These are phyloP conservation scores for Abrus precatorius DNA, from an alignment of 306 rosid species.

Conservation along the genomic window DNA sequence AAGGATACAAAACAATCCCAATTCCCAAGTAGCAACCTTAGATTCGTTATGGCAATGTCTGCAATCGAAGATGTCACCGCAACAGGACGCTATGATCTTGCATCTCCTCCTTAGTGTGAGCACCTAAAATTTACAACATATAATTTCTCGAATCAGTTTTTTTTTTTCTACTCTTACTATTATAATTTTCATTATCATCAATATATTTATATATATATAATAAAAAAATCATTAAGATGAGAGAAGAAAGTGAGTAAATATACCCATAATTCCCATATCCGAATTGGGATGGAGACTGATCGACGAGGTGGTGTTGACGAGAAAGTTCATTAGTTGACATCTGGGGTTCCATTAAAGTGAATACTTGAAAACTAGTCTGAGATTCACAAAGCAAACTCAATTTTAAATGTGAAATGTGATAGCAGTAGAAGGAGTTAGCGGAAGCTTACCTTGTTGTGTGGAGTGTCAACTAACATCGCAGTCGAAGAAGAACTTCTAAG, in stretches of 20 bases:
- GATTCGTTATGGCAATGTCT: conserved; percentile 55
- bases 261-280: conserved; percentile 44
- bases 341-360: conserved; percentile 19
- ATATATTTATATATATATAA: neutral
- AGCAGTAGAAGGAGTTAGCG: no score
- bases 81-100: conserved; percentile 56
- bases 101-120: conserved; percentile 58
- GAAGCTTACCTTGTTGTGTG: neutral
- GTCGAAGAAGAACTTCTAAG: neutral
- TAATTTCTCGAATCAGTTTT: neutral
- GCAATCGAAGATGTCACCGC: conserved; percentile 50
- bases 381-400: neutral
- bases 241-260: neutral
- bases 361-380: neutral
- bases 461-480: neutral
- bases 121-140: conserved; percentile 41
- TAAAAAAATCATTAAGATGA: neutral
- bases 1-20: neutral
- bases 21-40: conserved; percentile 32
- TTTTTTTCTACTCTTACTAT: neutral
- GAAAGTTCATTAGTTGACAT: neutral
- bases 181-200: neutral
- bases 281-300: conserved; percentile 6
- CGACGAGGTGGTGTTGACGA: neutral
- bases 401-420: no score